Evolutionary conservation across 176 grass and related monocot species (phyloP), one percentile per base, ranked within the genome.

Genomic region (Urochloa ruziziensis): DNA sequence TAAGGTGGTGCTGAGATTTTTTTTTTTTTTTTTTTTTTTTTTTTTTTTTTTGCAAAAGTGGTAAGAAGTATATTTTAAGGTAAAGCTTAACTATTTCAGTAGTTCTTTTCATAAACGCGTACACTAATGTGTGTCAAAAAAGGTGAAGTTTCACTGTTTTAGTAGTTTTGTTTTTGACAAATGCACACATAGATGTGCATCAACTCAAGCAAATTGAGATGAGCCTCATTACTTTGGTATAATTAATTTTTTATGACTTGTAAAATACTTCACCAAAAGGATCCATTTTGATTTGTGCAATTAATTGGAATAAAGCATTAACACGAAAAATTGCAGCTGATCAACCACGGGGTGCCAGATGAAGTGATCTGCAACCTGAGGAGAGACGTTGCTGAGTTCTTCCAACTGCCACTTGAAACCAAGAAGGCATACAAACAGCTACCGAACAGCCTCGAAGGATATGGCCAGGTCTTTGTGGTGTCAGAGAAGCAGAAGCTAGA

Each of bases 401-500:
- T 88, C 78, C 73, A 56, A 18, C 76, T 29, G 13, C 5, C 42
- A 34, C 27, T 47, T 49, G 83, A 92, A 70, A 70, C 67, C 11
- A 87, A 84, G 68, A 79, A 81, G 64, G 58, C 6, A 17, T 79
- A 79, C 24, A 70, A 74, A 0, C 44, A 84, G 37, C 18, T 43
- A 65, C 72, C 83, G 3, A 52, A 64, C 25, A 24, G 16, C 10
- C 7, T 74, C 0, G 62, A 88, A 78, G 91, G 87, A 21, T 93
- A 89, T 39, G 91, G 84, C 11, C 91, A 87, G 74, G 27, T 21
- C 30, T 93, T 87, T 16, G 76, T 90, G 1, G 76, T 73, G 2
- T 89, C 91, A 0, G 67, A 93, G 3, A 73, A 90, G 14, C 87
- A 85, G 48, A 92, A 92, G 12, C 17, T 92, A 66, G 91, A 87